Percentiles rank a stretch among this genome's conserved stretches.
phyloP scores from a whole-genome alignment of 306 rosid species.

The Begonia loranthoides region DNA sequence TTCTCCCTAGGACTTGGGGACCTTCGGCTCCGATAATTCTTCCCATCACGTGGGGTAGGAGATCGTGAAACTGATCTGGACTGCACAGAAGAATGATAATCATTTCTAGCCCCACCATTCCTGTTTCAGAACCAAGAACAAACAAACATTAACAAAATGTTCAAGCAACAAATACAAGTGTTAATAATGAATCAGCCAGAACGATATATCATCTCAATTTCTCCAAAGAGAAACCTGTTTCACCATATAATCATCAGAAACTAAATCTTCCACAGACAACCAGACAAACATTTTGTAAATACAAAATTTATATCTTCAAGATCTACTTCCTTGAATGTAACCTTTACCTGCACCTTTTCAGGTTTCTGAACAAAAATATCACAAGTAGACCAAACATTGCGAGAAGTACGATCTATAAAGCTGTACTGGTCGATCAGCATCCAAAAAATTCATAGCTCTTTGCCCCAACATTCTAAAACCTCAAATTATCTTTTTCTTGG shows the following conservation, averaged over 20 bases:
- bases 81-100: slow-evolving; percentile 37
- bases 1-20: slow-evolving; percentile 45
- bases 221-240: slow-evolving; percentile 13
- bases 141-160: neutral
- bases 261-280: too few species aligned
- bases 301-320: slow-evolving; percentile 21
- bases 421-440: slow-evolving; percentile 84
- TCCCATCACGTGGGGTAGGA: slow-evolving; percentile 33
- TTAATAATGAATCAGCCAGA: neutral
- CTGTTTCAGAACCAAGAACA: slow-evolving; percentile 19
- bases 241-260: too few species aligned
- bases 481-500: slow-evolving; percentile 76
- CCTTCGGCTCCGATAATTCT: slow-evolving; percentile 25
- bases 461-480: slow-evolving; percentile 87
- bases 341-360: slow-evolving; percentile 96
- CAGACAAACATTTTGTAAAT: too few species aligned
- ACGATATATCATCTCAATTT: slow-evolving; percentile 4
- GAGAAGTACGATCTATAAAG: slow-evolving; percentile 60
- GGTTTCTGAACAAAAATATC: slow-evolving; percentile 73
- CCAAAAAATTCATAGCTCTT: slow-evolving; percentile 89
- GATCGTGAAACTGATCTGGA: slow-evolving; percentile 75
- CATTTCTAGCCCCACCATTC: slow-evolving; percentile 43
- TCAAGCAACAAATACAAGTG: slow-evolving; percentile 3
- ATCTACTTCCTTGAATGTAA: slow-evolving; percentile 51
- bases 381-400: slow-evolving; percentile 61